Evolutionary conservation across 2,329 filamentous ascomycete genomes (phyloP).

Genomic region (Metarhizium album): DNA sequence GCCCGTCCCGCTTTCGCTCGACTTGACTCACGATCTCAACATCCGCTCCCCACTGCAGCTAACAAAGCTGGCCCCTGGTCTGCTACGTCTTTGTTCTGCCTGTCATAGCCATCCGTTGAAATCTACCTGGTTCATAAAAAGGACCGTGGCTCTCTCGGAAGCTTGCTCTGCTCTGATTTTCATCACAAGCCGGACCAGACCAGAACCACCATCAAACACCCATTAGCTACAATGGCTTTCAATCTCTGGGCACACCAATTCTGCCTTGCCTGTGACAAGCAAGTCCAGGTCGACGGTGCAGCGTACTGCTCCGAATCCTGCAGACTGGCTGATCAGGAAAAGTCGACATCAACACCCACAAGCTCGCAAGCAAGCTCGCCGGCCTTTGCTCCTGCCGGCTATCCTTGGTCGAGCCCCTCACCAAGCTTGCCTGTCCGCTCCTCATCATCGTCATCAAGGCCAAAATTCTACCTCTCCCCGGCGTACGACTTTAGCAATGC

Average conservation of each 20-base stretch:
- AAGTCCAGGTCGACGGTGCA: constrained; percentile 60
- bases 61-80: neutral
- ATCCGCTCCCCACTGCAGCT: constrained; percentile 5
- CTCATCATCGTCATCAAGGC: constrained; percentile 10
- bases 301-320: constrained; percentile 91
- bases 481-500: constrained; percentile 64
- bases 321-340: constrained; percentile 78
- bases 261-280: constrained; percentile 85
- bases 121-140: constrained; percentile 2
- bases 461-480: constrained; percentile 58
- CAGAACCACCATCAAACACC: constrained; percentile 8
- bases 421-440: neutral
- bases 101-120: neutral
- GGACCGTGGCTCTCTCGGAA: neutral
- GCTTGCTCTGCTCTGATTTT: constrained; percentile 6
- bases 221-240: constrained; percentile 32
- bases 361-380: constrained; percentile 50
- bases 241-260: constrained; percentile 78
- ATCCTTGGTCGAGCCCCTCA: constrained; percentile 31
- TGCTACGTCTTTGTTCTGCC: neutral
- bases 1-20: constrained; percentile 9
- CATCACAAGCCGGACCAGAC: constrained; percentile 11
- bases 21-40: constrained; percentile 12
- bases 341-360: constrained; percentile 42
- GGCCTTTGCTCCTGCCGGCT: constrained; percentile 38